phyloP scores from a whole-genome alignment of 1,284 basidiomycete species.

The Cutaneotrichosporon cavernicola region DNA sequence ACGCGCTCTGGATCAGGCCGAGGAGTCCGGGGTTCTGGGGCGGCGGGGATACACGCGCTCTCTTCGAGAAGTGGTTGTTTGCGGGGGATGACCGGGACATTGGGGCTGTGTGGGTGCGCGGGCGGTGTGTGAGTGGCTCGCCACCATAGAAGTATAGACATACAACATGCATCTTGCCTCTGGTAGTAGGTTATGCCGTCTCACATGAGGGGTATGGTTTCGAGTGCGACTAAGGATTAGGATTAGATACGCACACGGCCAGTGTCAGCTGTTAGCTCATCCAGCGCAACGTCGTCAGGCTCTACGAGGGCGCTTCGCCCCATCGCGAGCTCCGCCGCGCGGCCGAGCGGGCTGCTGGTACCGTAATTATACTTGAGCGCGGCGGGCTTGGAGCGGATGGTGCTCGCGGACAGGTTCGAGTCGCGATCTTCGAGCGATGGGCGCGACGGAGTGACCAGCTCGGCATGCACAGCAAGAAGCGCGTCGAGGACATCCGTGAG shows the following conservation, averaged over 20 bases:
- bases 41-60: slow-evolving; percentile 38
- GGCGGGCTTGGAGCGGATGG: not conserved
- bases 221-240: not conserved
- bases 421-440: slow-evolving; percentile 12
- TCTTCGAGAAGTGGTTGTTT: slow-evolving; percentile 55
- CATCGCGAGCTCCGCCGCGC: slow-evolving; percentile 23
- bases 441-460: slow-evolving; percentile 8
- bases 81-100: slow-evolving; percentile 89
- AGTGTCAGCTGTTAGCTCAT: slow-evolving; percentile 13
- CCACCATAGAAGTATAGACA: slow-evolving; percentile 1
- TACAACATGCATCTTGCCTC: slow-evolving; percentile 11
- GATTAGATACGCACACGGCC: not conserved
- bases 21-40: slow-evolving; percentile 59
- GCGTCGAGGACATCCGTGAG: slow-evolving; percentile 33
- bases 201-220: too few species aligned
- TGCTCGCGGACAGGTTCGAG: slow-evolving; percentile 6
- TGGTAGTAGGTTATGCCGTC: not conserved
- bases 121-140: slow-evolving; percentile 9
- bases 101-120: slow-evolving; percentile 69
- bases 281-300: slow-evolving; percentile 13
- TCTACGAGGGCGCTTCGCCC: slow-evolving; percentile 24
- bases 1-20: slow-evolving; percentile 72
- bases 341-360: slow-evolving; percentile 11
- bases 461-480: slow-evolving; percentile 22
- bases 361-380: not conserved